Evolutionary conservation across 1,284 basidiomycete species (phyloP).

Genomic region (Garcileccinum viscosum): DNA sequence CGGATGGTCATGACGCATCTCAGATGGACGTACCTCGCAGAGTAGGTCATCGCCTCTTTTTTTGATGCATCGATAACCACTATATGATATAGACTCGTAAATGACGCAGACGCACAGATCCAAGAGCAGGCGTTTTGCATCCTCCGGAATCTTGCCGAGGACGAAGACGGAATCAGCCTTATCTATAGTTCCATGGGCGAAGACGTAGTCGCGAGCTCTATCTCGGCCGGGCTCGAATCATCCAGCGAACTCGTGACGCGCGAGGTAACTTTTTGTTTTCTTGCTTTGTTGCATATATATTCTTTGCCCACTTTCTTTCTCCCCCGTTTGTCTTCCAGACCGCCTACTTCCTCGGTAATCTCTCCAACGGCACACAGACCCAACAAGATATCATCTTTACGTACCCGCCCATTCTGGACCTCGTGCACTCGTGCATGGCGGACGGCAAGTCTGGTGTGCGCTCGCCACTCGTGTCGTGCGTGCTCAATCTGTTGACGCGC

Average conservation of each 20-base stretch:
- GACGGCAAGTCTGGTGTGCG: constrained; percentile 62
- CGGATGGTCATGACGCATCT: constrained; percentile 66
- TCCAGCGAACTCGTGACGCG: constrained; percentile 56
- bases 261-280: constrained; percentile 49
- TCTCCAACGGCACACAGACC: constrained; percentile 60
- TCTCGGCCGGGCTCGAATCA: constrained; percentile 55
- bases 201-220: constrained; percentile 48
- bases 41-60: constrained; percentile 45
- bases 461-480: constrained; percentile 62
- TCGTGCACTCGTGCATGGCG: constrained; percentile 61
- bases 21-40: constrained; percentile 62
- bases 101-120: constrained; percentile 55
- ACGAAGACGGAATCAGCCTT: constrained; percentile 64
- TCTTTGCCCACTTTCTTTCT: neutral
- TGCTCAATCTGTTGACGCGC: constrained; percentile 55
- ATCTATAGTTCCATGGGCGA: constrained; percentile 59
- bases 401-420: constrained; percentile 54
- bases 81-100: constrained; percentile 52
- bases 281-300: neutral
- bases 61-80: neutral
- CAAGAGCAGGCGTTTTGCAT: constrained; percentile 74
- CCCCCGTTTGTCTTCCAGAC: constrained; percentile 44
- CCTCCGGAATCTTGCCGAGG: constrained; percentile 66
- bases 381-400: constrained; percentile 57
- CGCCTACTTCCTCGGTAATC: constrained; percentile 64